A percentile compares a stretch with the other conserved stretches of the same genome.
phyloP scores from a whole-genome alignment of 495 filamentous ascomycete species.

The Talaromyces wortmannii region DNA sequence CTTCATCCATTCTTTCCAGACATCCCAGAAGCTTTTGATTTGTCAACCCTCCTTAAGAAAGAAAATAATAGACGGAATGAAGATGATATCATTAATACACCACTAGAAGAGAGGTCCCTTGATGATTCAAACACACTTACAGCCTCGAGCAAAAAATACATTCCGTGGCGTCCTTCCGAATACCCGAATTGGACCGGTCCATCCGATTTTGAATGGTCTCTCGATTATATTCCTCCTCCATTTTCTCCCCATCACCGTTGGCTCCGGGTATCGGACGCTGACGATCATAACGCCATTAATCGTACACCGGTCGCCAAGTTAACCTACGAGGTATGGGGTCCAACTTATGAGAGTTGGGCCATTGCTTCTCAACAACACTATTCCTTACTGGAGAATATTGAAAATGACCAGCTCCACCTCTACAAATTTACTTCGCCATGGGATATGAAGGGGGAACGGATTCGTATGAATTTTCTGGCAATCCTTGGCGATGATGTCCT shows the following conservation, averaged over 20 bases:
- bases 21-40: neutral
- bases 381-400: constrained; percentile 16
- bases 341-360: constrained; percentile 6
- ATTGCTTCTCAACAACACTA: constrained; percentile 18
- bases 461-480: constrained; percentile 14
- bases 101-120: neutral
- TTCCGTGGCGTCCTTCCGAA: neutral
- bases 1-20: constrained; percentile 38
- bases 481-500: constrained; percentile 12
- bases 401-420: constrained; percentile 2
- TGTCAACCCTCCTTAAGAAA: neutral
- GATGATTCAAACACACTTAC: neutral
- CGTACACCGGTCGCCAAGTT: neutral
- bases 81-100: neutral
- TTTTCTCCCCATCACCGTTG: neutral
- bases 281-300: neutral
- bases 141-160: neutral
- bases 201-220: neutral
- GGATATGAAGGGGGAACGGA: constrained; percentile 11
- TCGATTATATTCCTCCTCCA: neutral
- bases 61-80: neutral
- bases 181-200: neutral
- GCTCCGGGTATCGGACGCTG: neutral
- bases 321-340: neutral
- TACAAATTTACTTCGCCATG: constrained; percentile 10